Evolutionary conservation across 805 yeast genomes (phyloP), one percentile per base, ranked within the genome.

Genomic region (Wickerhamomyces subpelliculosus): DNA sequence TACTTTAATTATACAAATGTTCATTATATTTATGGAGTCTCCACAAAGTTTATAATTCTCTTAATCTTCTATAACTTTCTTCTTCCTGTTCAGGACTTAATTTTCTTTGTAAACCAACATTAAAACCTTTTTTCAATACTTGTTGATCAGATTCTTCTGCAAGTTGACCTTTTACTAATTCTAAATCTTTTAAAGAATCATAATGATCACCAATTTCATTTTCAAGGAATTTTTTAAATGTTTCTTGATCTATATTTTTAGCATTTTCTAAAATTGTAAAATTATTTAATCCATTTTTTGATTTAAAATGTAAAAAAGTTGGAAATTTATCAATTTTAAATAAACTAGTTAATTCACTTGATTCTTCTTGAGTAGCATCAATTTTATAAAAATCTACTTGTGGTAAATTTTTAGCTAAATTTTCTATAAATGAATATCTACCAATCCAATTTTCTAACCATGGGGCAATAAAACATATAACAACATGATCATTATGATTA

Each of bases 401-500:
- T 7, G 43, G 45, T n/a, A 44, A 42, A 21, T 40, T 41, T 24
- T 30, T 35, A 0, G 68, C 62, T 13, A 60, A 36, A 27, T 46
- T 43, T 26, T 62, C 63, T 42, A 55, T 60, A 35, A 55, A 55
- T 8, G 65, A 58, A 23, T 59, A 51, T 24, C 51, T 45, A 31
- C 57, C 50, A 13, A 53, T 59, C 59, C 68, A 61, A 8, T 44
- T 49, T 5, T 57, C 55, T 27, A 53, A 34, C 64, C 66, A 65
- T 3, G 70, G 66, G 3, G 64, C 58, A 18, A 52, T 50, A 42
- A 69, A 66, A n/a, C n/a, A n/a, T n/a, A n/a, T n/a, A n/a, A n/a
- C n/a, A n/a, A n/a, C n/a, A n/a, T n/a, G n/a, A n/a, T n/a, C n/a
- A n/a, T n/a, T n/a, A n/a, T n/a, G n/a, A n/a, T n/a, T n/a, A n/a